These are phyloP conservation scores for Paramyrothecium sp. DNA, from an alignment of 2,329 filamentous ascomycete species.

Conservation along the genomic window DNA sequence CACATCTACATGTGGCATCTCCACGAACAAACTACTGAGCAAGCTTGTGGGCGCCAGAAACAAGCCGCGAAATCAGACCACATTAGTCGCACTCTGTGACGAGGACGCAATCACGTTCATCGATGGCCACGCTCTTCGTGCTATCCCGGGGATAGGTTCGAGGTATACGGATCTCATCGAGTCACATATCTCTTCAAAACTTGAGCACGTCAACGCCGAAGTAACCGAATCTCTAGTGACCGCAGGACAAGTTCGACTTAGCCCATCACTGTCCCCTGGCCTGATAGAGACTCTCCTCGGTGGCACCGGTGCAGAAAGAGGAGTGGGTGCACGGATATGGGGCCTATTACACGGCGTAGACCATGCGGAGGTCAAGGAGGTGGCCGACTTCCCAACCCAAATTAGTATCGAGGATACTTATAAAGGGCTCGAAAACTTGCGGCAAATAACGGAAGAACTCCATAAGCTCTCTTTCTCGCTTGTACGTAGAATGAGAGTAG, in stretches of 20 bases:
- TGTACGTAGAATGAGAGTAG: constrained; percentile 73
- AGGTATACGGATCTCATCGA: no score
- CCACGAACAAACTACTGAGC: constrained; percentile 81
- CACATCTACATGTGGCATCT: constrained; percentile 83
- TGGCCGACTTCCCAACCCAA: constrained; percentile 72
- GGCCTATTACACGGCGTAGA: constrained; percentile 79
- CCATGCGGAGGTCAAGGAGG: constrained; percentile 68
- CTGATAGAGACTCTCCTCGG: constrained; percentile 67
- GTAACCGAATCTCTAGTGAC: constrained; percentile 49
- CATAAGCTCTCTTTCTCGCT: constrained; percentile 67
- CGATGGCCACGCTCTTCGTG: constrained; percentile 71
- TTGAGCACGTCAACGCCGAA: constrained; percentile 27
- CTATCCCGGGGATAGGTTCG: constrained; percentile 77
- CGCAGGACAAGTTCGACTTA: constrained; percentile 62
- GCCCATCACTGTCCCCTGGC: constrained; percentile 61
- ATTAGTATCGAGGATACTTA: constrained; percentile 97
- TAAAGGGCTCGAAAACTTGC: constrained; percentile 62
- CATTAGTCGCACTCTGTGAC: constrained; percentile 66
- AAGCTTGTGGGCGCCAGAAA: constrained; percentile 83
- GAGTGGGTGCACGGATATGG: constrained; percentile 74
- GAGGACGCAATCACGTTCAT: constrained; percentile 65
- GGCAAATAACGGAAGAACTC: constrained; percentile 67
- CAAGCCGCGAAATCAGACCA: constrained; percentile 87
- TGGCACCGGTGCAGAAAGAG: constrained; percentile 68
- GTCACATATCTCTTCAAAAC: background rate